Conservation (phyloP, 2,329 filamentous ascomycete genomes). For the Hypoxylon rubiginosum region DNA sequence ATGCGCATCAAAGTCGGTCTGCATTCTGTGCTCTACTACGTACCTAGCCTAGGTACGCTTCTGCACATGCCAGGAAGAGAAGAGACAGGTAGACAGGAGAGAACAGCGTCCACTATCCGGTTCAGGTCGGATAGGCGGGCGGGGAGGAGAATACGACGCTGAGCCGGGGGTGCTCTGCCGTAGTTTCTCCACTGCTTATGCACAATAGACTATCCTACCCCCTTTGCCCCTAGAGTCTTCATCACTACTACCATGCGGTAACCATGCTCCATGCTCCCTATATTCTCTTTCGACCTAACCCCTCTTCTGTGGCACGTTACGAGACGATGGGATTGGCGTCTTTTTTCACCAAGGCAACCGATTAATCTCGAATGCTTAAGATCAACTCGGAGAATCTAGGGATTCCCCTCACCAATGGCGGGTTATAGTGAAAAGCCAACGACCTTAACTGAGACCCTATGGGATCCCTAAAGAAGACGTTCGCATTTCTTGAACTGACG, state of each 20-base stretch:
- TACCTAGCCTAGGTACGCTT: constrained; percentile 11
- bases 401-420: constrained; percentile 31
- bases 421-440: constrained; percentile 39
- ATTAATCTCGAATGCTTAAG: constrained; percentile 41
- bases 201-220: constrained; percentile 31
- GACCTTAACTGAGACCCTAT: constrained; percentile 15
- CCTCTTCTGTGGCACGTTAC: constrained; percentile 45
- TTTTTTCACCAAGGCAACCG: constrained; percentile 30
- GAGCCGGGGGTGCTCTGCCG: constrained; percentile 34
- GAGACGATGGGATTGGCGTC: constrained; percentile 40
- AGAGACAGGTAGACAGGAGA: constrained; percentile 9
- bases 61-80: constrained; percentile 37
- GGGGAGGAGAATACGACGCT: constrained; percentile 33
- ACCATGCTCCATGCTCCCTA: constrained; percentile 17
- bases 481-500: constrained; percentile 38
- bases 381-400: constrained; percentile 39
- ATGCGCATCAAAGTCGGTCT: constrained; percentile 31
- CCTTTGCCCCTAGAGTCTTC: constrained; percentile 14
- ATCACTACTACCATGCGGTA: constrained; percentile 37
- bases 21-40: constrained; percentile 22
- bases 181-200: constrained; percentile 39
- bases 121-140: constrained; percentile 39
- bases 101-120: constrained; percentile 36
- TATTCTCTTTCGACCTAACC: constrained; percentile 28
- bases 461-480: constrained; percentile 36